Evolutionary conservation across 1,284 basidiomycete genomes (phyloP).

Genomic region (Earliella scabrosa): DNA sequence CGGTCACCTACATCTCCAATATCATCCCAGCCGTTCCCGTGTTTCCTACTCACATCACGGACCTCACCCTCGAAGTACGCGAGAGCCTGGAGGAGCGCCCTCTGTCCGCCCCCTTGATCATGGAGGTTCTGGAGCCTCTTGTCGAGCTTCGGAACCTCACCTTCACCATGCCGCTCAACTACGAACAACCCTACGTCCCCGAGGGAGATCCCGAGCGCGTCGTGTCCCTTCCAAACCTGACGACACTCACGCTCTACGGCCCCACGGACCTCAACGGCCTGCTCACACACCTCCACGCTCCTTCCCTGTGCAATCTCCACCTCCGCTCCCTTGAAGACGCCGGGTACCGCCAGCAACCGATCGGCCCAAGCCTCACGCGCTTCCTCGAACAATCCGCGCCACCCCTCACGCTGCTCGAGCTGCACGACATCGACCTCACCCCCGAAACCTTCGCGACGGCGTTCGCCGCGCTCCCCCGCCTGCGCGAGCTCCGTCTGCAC

Average conservation of each 20-base stretch:
- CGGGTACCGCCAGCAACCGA: slow-evolving; percentile 43
- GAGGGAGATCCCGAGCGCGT: slow-evolving; percentile 32
- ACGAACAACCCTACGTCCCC: slow-evolving; percentile 40
- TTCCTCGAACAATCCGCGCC: slow-evolving; percentile 48
- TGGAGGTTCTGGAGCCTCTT: slow-evolving; percentile 30
- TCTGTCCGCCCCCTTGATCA: slow-evolving; percentile 36
- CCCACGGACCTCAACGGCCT: slow-evolving; percentile 47
- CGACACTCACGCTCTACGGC: slow-evolving; percentile 45
- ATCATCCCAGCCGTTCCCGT: slow-evolving; percentile 36
- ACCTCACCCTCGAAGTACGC: slow-evolving; percentile 38
- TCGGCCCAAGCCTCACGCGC: slow-evolving; percentile 40
- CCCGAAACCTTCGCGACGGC: slow-evolving; percentile 45
- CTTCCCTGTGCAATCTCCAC: slow-evolving; percentile 47
- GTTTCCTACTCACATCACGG: slow-evolving; percentile 44
- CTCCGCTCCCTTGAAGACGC: slow-evolving; percentile 50
- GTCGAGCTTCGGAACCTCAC: slow-evolving; percentile 42
- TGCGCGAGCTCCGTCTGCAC: slow-evolving; percentile 59
- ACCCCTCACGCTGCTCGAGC: slow-evolving; percentile 52
- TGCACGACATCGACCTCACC: slow-evolving; percentile 59
- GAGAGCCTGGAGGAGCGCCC: slow-evolving; percentile 29
- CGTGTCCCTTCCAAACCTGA: slow-evolving; percentile 43
- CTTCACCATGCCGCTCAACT: slow-evolving; percentile 43
- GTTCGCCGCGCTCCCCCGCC: slow-evolving; percentile 42
- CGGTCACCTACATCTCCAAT: slow-evolving; percentile 40
- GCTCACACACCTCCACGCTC: slow-evolving; percentile 46